Evolutionary conservation across 2,329 filamentous ascomycete genomes (phyloP).

Genomic region (Penicillium glabrum): DNA sequence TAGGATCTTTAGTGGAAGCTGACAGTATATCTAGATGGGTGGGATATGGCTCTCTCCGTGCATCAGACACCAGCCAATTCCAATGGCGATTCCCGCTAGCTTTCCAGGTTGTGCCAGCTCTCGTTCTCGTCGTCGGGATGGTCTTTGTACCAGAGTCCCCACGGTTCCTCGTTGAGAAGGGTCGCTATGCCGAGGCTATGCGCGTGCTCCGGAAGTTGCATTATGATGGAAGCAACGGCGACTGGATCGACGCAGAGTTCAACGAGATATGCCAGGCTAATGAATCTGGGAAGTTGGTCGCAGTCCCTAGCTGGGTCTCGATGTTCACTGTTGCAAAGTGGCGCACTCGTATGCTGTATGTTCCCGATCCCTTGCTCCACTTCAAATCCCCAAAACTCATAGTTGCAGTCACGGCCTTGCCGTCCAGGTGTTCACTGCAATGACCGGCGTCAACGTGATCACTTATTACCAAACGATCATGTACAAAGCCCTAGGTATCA

Average conservation of each 20-base stretch:
- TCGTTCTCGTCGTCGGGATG: conserved; percentile 36
- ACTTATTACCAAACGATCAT: conserved; percentile 44
- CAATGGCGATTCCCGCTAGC: conserved; percentile 38
- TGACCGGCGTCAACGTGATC: conserved; percentile 45
- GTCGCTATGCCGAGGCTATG: conserved; percentile 49
- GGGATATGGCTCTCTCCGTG: conserved; percentile 49
- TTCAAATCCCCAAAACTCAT: conserved; percentile 1
- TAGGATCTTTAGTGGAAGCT: background rate
- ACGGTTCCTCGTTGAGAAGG: conserved; percentile 42
- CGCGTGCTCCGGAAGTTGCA: conserved; percentile 55
- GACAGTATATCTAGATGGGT: conserved; percentile 38
- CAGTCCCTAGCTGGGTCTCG: conserved; percentile 43
- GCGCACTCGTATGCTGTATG: conserved; percentile 58
- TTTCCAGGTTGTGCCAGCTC: conserved; percentile 42
- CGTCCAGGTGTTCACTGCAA: conserved; percentile 66
- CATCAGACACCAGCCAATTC: conserved; percentile 29
- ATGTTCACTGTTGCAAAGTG: conserved; percentile 47
- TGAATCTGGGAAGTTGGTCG: conserved; percentile 57
- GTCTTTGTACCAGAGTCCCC: conserved; percentile 37
- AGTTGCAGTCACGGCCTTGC: conserved; percentile 52
- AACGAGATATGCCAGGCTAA: conserved; percentile 49
- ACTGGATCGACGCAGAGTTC: conserved; percentile 51
- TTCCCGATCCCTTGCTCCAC: background rate
- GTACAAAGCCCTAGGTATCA: conserved; percentile 53
- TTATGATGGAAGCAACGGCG: conserved; percentile 55